phyloP scores from a whole-genome alignment of 768 basidiomycete genomes.

The Calvatia gigantea region DNA sequence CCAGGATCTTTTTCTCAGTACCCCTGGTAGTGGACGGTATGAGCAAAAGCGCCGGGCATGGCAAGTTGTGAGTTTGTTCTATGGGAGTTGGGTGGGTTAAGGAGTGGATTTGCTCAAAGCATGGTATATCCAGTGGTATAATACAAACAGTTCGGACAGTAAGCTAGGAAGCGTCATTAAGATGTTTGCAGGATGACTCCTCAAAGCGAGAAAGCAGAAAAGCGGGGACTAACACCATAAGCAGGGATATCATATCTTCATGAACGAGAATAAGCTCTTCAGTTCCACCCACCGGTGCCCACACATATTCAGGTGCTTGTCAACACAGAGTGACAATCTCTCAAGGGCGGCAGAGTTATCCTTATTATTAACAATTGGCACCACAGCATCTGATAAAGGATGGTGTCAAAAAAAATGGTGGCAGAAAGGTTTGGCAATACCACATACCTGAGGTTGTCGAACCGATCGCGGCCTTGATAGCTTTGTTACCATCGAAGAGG shows the following conservation, averaged over 20 bases:
- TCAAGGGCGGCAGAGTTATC: conserved; percentile 51
- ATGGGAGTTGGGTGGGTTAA: no score
- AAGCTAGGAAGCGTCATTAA: no score
- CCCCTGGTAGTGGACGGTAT: no score
- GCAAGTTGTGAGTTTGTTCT: no score
- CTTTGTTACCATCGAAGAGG: conserved; percentile 74
- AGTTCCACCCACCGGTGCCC: conserved; percentile 91
- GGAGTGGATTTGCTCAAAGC: no score
- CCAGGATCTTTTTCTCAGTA: no score
- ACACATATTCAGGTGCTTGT: conserved; percentile 82
- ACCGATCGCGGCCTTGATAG: conserved; percentile 47
- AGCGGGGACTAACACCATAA: no score
- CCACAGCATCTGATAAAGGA: conserved; percentile 48
- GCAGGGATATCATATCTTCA: conserved; percentile 65
- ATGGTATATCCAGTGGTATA: no score
- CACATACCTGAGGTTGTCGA: conserved; percentile 37
- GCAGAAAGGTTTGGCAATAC: not conserved
- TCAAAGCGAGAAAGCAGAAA: no score
- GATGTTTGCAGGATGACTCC: no score
- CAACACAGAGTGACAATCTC: conserved; percentile 52
- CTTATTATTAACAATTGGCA: conserved; percentile 47
- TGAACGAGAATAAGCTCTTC: conserved; percentile 73
- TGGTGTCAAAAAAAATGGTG: not conserved
- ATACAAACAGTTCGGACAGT: no score
- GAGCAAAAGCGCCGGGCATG: no score